Evolutionary conservation across 2,329 filamentous ascomycete species (phyloP).

Genomic region (Calonectria hongkongensis): DNA sequence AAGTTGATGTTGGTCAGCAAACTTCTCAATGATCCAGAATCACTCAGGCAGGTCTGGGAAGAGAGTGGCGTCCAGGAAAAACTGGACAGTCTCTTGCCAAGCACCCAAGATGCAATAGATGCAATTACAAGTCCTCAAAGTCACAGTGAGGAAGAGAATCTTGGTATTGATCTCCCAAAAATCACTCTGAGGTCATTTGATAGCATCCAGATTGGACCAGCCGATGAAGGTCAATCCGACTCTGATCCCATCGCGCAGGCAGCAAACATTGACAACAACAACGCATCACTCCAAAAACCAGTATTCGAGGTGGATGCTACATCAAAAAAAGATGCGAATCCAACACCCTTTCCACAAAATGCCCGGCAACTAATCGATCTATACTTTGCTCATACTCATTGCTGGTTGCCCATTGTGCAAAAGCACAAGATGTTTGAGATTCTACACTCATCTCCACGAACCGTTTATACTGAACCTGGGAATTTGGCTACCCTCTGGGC

Average conservation of each 20-base stretch:
- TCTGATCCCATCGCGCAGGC: background rate
- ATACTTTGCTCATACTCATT: constrained; percentile 6
- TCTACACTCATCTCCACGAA: background rate
- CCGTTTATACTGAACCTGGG: background rate
- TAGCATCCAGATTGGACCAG: background rate
- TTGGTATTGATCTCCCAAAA: background rate
- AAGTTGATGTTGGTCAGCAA: background rate
- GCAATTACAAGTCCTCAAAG: background rate
- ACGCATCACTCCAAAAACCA: background rate
- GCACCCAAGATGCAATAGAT: background rate
- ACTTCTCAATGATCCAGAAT: background rate
- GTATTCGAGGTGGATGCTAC: too few relatives aligned
- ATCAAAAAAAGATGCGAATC: background rate
- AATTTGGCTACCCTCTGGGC: background rate
- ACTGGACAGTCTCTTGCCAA: background rate
- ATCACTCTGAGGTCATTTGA: background rate
- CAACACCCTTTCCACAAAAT: background rate
- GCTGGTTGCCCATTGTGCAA: constrained; percentile 4
- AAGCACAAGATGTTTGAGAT: constrained; percentile 17
- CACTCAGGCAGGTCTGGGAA: background rate
- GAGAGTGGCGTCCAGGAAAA: background rate
- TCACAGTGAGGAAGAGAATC: background rate
- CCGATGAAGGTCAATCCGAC: background rate
- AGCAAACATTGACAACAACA: background rate
- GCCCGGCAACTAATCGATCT: background rate